Conservation (phyloP, 2,329 filamentous ascomycete genomes). For the Beauveria pseudobassiana region DNA sequence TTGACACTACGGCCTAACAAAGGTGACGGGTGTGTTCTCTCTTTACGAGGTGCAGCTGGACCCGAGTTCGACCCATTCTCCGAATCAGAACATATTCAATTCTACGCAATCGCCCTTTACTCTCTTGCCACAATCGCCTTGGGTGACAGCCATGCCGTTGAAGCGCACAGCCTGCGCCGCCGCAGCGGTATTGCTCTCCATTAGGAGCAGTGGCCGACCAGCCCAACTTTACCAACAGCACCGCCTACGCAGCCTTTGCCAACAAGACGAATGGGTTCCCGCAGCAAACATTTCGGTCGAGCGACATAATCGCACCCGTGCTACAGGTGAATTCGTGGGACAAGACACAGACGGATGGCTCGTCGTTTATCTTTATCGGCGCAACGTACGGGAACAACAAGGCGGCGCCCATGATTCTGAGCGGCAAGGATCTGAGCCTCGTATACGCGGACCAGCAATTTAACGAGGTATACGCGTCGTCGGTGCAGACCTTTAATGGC, state of each 20-base stretch:
- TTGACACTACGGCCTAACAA: slow-evolving; percentile 1
- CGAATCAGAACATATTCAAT: background rate
- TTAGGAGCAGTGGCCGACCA: slow-evolving; percentile 18
- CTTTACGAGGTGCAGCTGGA: background rate
- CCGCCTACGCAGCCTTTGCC: slow-evolving; percentile 21
- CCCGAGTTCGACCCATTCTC: background rate
- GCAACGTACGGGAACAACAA: slow-evolving; percentile 17
- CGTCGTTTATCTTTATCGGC: slow-evolving; percentile 27
- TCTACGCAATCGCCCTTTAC: background rate
- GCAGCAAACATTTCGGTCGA: slow-evolving; percentile 26
- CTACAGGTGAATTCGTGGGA: slow-evolving; percentile 28
- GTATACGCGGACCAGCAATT: slow-evolving; percentile 30
- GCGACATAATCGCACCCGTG: slow-evolving; percentile 25
- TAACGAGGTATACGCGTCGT: slow-evolving; percentile 18
- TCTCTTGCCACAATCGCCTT: too few relatives aligned
- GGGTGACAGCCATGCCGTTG: background rate
- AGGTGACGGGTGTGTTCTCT: slow-evolving; percentile 9
- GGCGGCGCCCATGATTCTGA: slow-evolving; percentile 28
- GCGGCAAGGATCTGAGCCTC: slow-evolving; percentile 27
- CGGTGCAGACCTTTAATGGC: slow-evolving; percentile 25
- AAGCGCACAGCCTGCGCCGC: background rate
- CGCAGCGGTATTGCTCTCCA: slow-evolving; percentile 8
- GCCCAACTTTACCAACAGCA: slow-evolving; percentile 18
- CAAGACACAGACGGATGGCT: slow-evolving; percentile 18
- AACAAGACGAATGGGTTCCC: slow-evolving; percentile 22